phyloP scores from a whole-genome alignment of 306 rosid species.

The Ormosia emarginata region DNA sequence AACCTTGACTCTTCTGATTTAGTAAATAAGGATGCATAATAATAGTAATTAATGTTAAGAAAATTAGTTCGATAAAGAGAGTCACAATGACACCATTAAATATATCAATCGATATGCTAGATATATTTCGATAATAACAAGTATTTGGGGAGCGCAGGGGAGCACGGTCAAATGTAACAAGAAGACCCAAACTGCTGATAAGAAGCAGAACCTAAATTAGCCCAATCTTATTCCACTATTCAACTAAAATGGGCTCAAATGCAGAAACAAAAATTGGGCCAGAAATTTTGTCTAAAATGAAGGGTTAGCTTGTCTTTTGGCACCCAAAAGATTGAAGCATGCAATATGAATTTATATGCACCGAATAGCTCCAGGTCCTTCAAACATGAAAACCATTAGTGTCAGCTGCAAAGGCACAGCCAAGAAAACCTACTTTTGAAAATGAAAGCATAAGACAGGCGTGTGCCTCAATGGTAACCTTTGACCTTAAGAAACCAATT shows the following conservation, averaged over 20 bases:
- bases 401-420: neutral
- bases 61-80: neutral
- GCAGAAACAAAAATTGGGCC: neutral
- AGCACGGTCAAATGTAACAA: neutral
- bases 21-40: neutral
- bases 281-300: neutral
- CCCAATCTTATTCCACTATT: neutral
- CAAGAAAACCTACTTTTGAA: conserved; percentile 1
- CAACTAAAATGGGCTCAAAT: neutral
- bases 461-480: neutral
- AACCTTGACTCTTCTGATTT: neutral
- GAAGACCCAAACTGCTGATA: neutral
- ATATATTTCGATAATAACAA: neutral
- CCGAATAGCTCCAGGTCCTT: neutral
- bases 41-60: neutral
- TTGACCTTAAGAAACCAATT: neutral
- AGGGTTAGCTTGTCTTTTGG: neutral
- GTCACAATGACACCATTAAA: neutral
- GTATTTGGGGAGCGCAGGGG: neutral
- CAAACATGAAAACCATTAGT: neutral
- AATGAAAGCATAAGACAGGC: conserved; percentile 7
- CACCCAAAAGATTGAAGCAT: neutral
- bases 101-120: neutral
- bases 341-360: neutral
- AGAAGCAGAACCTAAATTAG: neutral